Evolutionary conservation across 2,329 filamentous ascomycete genomes (phyloP).

Genomic region (Ophiocordyceps unilateralis): DNA sequence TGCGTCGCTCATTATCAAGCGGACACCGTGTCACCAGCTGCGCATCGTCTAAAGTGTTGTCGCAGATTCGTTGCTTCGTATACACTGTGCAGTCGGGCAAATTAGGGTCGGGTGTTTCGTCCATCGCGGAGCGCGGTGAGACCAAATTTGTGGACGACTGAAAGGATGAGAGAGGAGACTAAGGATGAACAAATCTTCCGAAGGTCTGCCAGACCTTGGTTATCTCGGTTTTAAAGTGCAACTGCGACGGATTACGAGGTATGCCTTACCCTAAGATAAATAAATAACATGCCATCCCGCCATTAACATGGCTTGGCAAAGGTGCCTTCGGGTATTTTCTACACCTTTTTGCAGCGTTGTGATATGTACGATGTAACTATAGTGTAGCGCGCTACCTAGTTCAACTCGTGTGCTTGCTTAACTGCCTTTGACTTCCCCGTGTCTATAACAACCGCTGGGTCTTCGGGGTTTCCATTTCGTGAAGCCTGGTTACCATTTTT

Average conservation of each 20-base stretch:
- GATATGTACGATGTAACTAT: no score
- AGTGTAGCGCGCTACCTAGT: constrained; percentile 5
- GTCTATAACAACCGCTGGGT: constrained; percentile 25
- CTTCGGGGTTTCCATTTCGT: constrained; percentile 20
- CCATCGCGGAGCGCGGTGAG: no score
- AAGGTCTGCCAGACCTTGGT: no score
- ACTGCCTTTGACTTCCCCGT: constrained; percentile 24
- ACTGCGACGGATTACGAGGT: no score
- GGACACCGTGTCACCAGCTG: neutral
- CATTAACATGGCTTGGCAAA: neutral
- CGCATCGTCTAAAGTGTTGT: constrained; percentile 1
- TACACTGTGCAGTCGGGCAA: neutral
- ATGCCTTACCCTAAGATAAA: no score
- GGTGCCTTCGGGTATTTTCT: no score
- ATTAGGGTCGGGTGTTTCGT: no score
- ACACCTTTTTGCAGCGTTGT: neutral
- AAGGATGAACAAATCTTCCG: no score
- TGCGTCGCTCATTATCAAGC: neutral
- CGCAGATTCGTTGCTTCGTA: neutral
- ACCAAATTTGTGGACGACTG: no score
- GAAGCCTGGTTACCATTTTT: constrained; percentile 23
- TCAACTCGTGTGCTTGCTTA: constrained; percentile 22
- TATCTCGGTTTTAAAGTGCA: no score
- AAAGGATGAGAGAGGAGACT: no score
- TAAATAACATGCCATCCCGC: neutral